Evolutionary conservation across 1,284 basidiomycete genomes (phyloP).

Genomic region (Pseudozyma thailandica): DNA sequence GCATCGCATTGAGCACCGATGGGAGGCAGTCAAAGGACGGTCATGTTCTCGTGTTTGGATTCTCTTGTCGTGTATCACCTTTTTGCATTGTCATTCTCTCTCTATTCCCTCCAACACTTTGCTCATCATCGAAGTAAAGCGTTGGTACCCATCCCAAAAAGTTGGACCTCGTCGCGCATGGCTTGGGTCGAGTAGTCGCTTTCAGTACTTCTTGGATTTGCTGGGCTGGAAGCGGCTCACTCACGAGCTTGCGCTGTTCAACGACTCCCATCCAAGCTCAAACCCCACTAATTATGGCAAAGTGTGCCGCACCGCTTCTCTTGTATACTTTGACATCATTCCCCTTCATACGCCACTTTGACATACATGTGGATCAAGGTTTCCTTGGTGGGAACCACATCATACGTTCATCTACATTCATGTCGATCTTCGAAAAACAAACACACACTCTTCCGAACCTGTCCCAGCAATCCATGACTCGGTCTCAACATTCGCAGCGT

Average conservation of each 20-base stretch:
- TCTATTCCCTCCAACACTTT: constrained; percentile 25
- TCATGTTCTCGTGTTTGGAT: constrained; percentile 10
- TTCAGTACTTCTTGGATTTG: constrained; percentile 29
- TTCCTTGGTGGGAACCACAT: neutral
- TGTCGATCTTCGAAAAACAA: constrained; percentile 2
- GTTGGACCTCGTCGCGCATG: constrained; percentile 20
- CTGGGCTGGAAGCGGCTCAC: constrained; percentile 21
- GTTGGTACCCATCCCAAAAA: constrained; percentile 11
- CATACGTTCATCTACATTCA: constrained; percentile 10
- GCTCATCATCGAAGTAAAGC: neutral
- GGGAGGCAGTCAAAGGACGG: neutral
- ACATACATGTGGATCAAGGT: neutral
- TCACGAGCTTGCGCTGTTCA: constrained; percentile 10
- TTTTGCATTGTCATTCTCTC: constrained; percentile 26
- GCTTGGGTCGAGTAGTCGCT: constrained; percentile 1
- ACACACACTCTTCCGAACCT: constrained; percentile 3
- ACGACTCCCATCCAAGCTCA: neutral
- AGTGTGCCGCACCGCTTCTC: constrained; percentile 5
- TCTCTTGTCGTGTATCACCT: constrained; percentile 24
- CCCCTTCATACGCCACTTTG: constrained; percentile 8
- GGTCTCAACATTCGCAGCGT: constrained; percentile 3
- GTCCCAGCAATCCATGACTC: constrained; percentile 32
- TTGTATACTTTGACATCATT: constrained; percentile 21
- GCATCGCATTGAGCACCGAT: constrained; percentile 2
- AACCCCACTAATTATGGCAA: neutral